Evolutionary conservation across 2,329 filamentous ascomycete species (phyloP).

Genomic region (Alternaria triticina): DNA sequence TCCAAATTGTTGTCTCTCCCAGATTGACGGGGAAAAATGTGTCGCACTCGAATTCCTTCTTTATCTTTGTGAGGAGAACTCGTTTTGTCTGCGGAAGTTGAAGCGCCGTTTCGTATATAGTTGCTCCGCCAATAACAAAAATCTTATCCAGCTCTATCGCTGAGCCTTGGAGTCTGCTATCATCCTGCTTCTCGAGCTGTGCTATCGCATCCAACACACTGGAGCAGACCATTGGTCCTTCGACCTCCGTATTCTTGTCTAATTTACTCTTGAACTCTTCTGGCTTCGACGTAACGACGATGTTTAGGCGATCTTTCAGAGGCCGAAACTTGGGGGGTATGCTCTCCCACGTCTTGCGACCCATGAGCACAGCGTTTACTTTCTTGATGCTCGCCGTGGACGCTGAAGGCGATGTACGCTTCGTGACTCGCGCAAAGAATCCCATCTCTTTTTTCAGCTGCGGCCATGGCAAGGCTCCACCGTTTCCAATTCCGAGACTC

Average conservation of each 20-base stretch:
- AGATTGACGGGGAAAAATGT: slow-evolving; percentile 72
- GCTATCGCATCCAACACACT: slow-evolving; percentile 54
- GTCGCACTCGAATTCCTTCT: slow-evolving; percentile 76
- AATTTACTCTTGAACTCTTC: slow-evolving; percentile 19
- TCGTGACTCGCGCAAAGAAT: slow-evolving; percentile 92
- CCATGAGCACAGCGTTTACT: slow-evolving; percentile 84
- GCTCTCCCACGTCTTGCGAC: slow-evolving; percentile 93
- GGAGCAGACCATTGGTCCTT: slow-evolving; percentile 61
- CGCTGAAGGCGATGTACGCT: slow-evolving; percentile 58
- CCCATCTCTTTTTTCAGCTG: slow-evolving; percentile 89
- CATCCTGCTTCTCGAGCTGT: slow-evolving; percentile 4
- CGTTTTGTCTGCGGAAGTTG: slow-evolving; percentile 62
- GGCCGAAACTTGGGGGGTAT: slow-evolving; percentile 82
- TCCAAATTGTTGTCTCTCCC: slow-evolving; percentile 60
- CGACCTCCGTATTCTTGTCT: slow-evolving; percentile 2
- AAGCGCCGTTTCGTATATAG: slow-evolving; percentile 80
- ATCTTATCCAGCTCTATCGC: slow-evolving; percentile 47
- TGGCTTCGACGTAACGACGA: slow-evolving; percentile 72
- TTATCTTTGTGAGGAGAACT: slow-evolving; percentile 73
- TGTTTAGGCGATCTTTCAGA: slow-evolving; percentile 78
- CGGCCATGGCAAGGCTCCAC: slow-evolving; percentile 85
- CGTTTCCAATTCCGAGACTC: slow-evolving; percentile 83
- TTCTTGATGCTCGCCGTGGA: slow-evolving; percentile 8
- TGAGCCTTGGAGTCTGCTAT: neutral
- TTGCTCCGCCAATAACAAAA: slow-evolving; percentile 89